Base-by-base conservation (phyloP, 495 filamentous ascomycete species). In the Penicillium samsonianum region DNA sequence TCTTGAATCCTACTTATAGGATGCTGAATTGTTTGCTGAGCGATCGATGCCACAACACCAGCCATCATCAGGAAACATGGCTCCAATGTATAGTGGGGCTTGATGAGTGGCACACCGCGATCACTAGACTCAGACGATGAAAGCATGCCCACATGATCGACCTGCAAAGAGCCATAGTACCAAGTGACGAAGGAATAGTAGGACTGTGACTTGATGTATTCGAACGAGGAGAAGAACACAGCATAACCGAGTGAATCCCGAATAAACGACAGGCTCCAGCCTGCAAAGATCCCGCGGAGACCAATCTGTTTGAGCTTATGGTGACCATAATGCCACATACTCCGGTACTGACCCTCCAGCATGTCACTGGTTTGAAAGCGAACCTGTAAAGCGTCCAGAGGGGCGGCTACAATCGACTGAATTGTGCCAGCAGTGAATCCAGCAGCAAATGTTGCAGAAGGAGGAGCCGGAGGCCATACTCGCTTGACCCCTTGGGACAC, bases 321-420 rank as follows among this genome's bases (percentile, higher is more conserved):
- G 28, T 73, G 72, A 3, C 85, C 84, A 61, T 94, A 96, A 3
- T 84, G 77, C 90, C 90, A 96, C 84, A 96, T 91, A 64, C 82
- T 91, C 58, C 79, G 82, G 60, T 90, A 90, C 54, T 82, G 83
- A 7, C 84, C 84, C 54, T 82, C 76, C 8, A 90, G 73, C 58
- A 91, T 82, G 45, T 91, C 87, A 47, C 75, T 78, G 42, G 87
- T 85, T 47, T 87, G 84, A 60, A 91, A 89, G 42, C 91, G 83
- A 23, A 91, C 85, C 67, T 92, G 88, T 7, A 96, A 79, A 4
- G 92, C 92, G 67, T 96, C 92, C n/a, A 96, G 77, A 2, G 92
- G 92, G 0, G 92, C 90, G 0, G 91, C 92, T 22, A 93, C 72
- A 25, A 96, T 64, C 25, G 87, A 91, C 69, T 95, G 91, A 10